Base-by-base conservation (phyloP, 2,329 filamentous ascomycete genomes). In the Diaporthe sp. region DNA sequence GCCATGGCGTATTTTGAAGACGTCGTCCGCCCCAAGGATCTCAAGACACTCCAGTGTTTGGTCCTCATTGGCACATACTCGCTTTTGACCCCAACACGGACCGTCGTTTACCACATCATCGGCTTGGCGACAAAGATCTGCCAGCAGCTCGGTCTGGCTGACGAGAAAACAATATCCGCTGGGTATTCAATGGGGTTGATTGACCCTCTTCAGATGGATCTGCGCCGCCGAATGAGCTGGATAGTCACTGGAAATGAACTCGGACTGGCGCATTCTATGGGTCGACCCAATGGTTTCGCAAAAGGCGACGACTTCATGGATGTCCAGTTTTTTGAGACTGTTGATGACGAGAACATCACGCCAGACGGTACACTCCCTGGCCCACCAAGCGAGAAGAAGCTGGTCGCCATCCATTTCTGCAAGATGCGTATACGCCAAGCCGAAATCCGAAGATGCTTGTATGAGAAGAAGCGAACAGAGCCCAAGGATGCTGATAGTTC, bases 31-130 rank as follows among this genome's bases (percentile, higher is more conserved):
- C 92, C 93, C n/a, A 98, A 97, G 87, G 94, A 98, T 81, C 84
- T 98, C 39, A 94, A 93, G 79, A 97, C 97, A 0, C 85, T 98
- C 22, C 97, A 98, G 83, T 98, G 96, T 78, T 92, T 98, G 71
- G 90, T 93, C 4, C 85, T 99, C 22, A 94, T 98, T 78, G 95
- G 92, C 1, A 94, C 97, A 79, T 98, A 98, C 82, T 98, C 97
- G 0, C 87, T 98, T 27, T 86, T 98, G 56, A 98, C 96, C 0
- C 96, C 97, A 0, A 98, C 96, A 1, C 89, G 96, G 75, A 98
- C 95, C 7, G 95, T 96, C 22, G 93, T 97, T 27, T 98, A 98
- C 84, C 98, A 97, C 84, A 92, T 98, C 66, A 91, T 98, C 59
- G 97, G 97, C 9, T 90, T 98, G 27, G 96, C 95, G 10, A 93